A percentile compares a stretch with the other conserved stretches of the same genome.
Conservation (phyloP, 495 filamentous ascomycete genomes). For the Neurospora tetraspora region DNA sequence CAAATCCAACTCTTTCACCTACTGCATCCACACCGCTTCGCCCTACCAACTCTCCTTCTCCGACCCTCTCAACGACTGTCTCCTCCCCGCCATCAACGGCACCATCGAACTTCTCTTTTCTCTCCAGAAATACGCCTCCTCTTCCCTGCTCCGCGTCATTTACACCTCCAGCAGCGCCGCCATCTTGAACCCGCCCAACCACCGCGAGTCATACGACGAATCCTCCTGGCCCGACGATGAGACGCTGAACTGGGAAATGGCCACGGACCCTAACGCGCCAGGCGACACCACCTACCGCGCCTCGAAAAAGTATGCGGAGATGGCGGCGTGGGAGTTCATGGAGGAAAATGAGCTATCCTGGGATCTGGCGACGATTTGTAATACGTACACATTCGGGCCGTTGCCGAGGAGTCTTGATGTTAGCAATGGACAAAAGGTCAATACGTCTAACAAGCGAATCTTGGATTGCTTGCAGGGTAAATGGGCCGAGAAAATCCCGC, state of each 20-base stretch:
- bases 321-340: conserved; percentile 36
- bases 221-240: conserved; percentile 22
- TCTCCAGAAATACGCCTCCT: conserved; percentile 17
- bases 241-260: conserved; percentile 25
- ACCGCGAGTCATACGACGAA: conserved; percentile 30
- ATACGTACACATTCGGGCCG: conserved; percentile 36
- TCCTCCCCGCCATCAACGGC: conserved; percentile 35
- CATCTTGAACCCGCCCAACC: conserved; percentile 25
- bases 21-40: conserved; percentile 36
- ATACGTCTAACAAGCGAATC: conserved; percentile 38
- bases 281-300: conserved; percentile 25
- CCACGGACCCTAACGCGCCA: conserved; percentile 5
- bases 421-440: conserved; percentile 16
- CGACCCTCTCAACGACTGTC: conserved; percentile 29
- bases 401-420: conserved; percentile 23
- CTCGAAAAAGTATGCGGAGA: conserved; percentile 39
- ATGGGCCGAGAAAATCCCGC: conserved; percentile 15
- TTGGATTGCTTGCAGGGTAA: conserved; percentile 27
- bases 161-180: conserved; percentile 38
- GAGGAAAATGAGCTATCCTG: conserved; percentile 21
- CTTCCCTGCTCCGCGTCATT: conserved; percentile 30
- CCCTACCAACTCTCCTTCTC: conserved; percentile 28
- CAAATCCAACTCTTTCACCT: conserved; percentile 22
- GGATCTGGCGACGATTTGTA: conserved; percentile 33
- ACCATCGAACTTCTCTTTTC: conserved; percentile 30